Evolutionary conservation across 768 basidiomycete genomes (phyloP).

Genomic region (Astraeus odoratus): DNA sequence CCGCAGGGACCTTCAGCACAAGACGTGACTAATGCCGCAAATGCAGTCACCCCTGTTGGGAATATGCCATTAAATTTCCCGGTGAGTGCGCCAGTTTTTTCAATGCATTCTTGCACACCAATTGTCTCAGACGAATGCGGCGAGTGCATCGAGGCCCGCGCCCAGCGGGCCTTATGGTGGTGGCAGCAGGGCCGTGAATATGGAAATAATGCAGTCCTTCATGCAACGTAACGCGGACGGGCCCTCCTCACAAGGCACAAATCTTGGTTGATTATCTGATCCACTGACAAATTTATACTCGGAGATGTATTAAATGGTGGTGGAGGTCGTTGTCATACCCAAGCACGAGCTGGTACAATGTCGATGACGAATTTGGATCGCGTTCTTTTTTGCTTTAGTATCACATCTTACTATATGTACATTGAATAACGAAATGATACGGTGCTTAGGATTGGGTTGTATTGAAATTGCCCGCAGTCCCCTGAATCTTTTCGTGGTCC

Average conservation of each 20-base stretch:
- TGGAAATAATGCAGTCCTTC: conserved; percentile 41
- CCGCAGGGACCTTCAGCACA: conserved; percentile 7
- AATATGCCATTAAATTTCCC: conserved; percentile 13
- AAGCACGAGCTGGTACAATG: too few relatives aligned
- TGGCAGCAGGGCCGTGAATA: conserved; percentile 24
- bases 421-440: not conserved
- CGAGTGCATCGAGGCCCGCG: conserved; percentile 4
- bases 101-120: not conserved
- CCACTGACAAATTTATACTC: too few relatives aligned
- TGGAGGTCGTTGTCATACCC: too few relatives aligned
- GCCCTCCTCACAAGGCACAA: conserved; percentile 16
- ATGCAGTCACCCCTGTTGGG: conserved; percentile 3
- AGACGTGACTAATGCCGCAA: not conserved
- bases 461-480: conserved; percentile 57
- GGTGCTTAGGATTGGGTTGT: conserved; percentile 35
- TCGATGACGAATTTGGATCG: not conserved
- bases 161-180: conserved; percentile 18
- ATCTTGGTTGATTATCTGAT: conserved; percentile 14
- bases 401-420: not conserved
- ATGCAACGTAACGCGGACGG: conserved; percentile 35
- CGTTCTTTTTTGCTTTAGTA: not conserved
- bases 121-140: conserved; percentile 10
- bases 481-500: conserved; percentile 82
- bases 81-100: conserved; percentile 8
- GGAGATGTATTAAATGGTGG: too few relatives aligned